Evolutionary conservation across 202 grass and related monocot genomes (phyloP).

Genomic region (Digitaria exilis): DNA sequence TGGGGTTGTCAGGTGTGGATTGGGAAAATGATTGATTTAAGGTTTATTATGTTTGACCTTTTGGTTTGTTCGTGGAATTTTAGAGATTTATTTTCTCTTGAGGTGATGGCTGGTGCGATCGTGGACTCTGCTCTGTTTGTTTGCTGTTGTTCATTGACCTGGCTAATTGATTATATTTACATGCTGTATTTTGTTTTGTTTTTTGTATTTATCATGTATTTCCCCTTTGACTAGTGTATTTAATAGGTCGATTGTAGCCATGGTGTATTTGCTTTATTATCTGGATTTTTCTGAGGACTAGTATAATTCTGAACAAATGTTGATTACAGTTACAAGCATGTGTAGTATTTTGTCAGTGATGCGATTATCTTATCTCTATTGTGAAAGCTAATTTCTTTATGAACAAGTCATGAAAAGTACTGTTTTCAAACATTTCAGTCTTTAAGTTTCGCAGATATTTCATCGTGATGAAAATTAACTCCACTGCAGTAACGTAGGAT

Average conservation of each 20-base stretch:
- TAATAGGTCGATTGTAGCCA: constrained; percentile 13
- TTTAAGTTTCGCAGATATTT: not conserved
- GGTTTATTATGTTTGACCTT: constrained; percentile 25
- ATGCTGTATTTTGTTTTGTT: not conserved
- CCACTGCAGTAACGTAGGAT: not conserved
- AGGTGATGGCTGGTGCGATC: not conserved
- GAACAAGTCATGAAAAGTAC: not conserved
- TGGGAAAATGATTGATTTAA: constrained; percentile 29
- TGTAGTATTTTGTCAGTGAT: not conserved
- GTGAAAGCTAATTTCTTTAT: constrained; percentile 19
- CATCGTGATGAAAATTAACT: constrained; percentile 10
- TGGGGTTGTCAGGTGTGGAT: not conserved
- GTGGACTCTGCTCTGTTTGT: not conserved
- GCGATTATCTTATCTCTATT: constrained; percentile 10
- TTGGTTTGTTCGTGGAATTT: constrained; percentile 7
- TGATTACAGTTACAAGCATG: not conserved
- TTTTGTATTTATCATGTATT: not conserved
- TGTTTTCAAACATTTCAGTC: not conserved
- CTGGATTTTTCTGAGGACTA: constrained; percentile 6
- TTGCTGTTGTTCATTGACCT: not conserved
- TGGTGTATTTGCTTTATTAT: not conserved
- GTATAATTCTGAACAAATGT: not conserved
- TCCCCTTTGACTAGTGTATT: not conserved
- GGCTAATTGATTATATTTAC: not conserved
- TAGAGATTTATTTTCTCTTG: not conserved